Percentiles rank a stretch among this genome's conserved stretches.
Conservation (phyloP, 768 basidiomycete genomes). For the Kwoniella mangroviensis region DNA sequence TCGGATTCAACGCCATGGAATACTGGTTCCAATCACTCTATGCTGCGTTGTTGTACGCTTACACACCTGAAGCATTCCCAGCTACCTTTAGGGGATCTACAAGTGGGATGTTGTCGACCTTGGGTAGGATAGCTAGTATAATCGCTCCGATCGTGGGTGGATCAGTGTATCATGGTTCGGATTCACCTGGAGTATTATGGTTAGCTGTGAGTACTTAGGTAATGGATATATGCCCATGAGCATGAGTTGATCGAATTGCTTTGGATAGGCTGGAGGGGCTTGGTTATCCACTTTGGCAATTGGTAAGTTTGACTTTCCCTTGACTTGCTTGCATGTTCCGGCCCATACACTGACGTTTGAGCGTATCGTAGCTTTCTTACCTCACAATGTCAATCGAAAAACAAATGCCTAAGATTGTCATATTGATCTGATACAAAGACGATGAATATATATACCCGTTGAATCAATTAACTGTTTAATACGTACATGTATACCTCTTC, state of each 20-base stretch:
- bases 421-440: background rate
- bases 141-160: constrained; percentile 39
- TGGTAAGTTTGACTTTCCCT: too few relatives aligned
- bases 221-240: background rate
- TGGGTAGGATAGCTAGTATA: constrained; percentile 41
- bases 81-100: constrained; percentile 67
- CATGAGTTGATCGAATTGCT: background rate
- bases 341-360: background rate
- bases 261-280: constrained; percentile 37
- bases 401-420: constrained; percentile 24
- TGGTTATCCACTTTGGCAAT: constrained; percentile 47
- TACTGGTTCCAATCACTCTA: constrained; percentile 51
- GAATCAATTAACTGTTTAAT: too few relatives aligned
- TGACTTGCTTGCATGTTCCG: too few relatives aligned
- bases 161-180: constrained; percentile 30
- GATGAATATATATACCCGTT: too few relatives aligned
- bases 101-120: constrained; percentile 62
- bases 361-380: constrained; percentile 23
- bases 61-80: constrained; percentile 68
- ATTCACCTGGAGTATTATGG: constrained; percentile 42
- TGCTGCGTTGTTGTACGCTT: constrained; percentile 61
- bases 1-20: constrained; percentile 50
- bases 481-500: too few relatives aligned
- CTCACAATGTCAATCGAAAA: constrained; percentile 36
- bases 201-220: constrained; percentile 25